phyloP scores from a whole-genome alignment of 2,329 filamentous ascomycete genomes.

The Botrytis fragariae region DNA sequence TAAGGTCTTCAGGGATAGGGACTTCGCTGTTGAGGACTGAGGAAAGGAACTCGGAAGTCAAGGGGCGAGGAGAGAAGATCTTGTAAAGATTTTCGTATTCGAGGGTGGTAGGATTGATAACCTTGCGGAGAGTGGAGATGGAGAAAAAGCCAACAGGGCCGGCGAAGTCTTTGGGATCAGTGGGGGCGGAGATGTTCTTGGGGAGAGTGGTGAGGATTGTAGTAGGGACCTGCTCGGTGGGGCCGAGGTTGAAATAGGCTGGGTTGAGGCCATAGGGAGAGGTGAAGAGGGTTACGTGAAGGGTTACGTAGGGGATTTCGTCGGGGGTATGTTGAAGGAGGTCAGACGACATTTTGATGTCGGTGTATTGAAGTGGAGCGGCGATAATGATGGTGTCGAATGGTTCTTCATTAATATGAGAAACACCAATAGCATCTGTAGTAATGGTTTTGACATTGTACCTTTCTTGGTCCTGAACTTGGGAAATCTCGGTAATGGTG shows the following conservation, averaged over 20 bases:
- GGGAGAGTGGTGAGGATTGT: slow-evolving; percentile 81
- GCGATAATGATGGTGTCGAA: slow-evolving; percentile 85
- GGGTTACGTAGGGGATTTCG: slow-evolving; percentile 75
- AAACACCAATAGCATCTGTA: slow-evolving; percentile 18
- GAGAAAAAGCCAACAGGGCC: slow-evolving; percentile 82
- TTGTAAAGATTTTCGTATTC: slow-evolving; percentile 61
- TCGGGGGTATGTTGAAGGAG: slow-evolving; percentile 72
- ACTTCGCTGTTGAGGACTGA: slow-evolving; percentile 47
- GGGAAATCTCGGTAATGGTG: slow-evolving; percentile 59
- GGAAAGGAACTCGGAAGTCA: slow-evolving; percentile 54
- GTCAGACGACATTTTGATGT: slow-evolving; percentile 60
- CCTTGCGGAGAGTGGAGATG: slow-evolving; percentile 68
- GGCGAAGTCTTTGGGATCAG: slow-evolving; percentile 54
- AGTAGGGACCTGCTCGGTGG: slow-evolving; percentile 61
- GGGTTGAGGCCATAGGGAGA: slow-evolving; percentile 72
- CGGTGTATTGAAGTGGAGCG: slow-evolving; percentile 76
- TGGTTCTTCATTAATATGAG: slow-evolving; percentile 28
- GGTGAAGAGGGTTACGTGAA: slow-evolving; percentile 88
- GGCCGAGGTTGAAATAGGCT: slow-evolving; percentile 65
- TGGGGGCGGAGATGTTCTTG: slow-evolving; percentile 45
- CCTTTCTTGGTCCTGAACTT: slow-evolving; percentile 44
- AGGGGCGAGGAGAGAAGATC: slow-evolving; percentile 57
- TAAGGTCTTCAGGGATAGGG: slow-evolving; percentile 32
- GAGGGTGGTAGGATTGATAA: slow-evolving; percentile 58
- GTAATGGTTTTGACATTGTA: slow-evolving; percentile 46